These are phyloP conservation scores for Talaromyces wortmannii DNA, from an alignment of 495 filamentous ascomycete species.

Conservation along the genomic window DNA sequence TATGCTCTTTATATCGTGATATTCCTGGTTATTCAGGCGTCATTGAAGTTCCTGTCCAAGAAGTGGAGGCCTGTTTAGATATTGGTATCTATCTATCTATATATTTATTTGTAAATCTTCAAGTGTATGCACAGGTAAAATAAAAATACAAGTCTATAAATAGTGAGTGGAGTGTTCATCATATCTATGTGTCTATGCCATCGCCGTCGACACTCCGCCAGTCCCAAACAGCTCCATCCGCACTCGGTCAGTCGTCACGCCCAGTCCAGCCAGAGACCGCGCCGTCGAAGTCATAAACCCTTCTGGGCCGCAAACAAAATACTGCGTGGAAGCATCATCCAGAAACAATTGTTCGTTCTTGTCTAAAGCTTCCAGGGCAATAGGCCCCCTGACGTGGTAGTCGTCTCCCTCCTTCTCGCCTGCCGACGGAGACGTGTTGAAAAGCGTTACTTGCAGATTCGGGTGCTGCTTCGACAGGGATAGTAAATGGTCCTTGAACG, in stretches of 20 bases:
- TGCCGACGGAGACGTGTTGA: constrained; percentile 16
- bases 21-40: too few species aligned
- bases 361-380: not conserved
- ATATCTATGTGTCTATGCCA: not conserved
- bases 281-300: constrained; percentile 57
- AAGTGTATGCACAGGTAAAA: not conserved
- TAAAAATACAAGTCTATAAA: too few species aligned
- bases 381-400: constrained; percentile 1
- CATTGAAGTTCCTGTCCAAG: too few species aligned
- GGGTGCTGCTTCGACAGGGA: constrained; percentile 29
- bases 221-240: constrained; percentile 65
- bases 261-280: constrained; percentile 35
- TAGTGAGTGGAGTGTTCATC: not conserved
- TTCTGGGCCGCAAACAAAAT: constrained; percentile 64
- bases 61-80: too few species aligned
- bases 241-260: constrained; percentile 48
- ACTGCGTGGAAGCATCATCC: constrained; percentile 45
- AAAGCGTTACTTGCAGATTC: constrained; percentile 31
- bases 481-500: constrained; percentile 45
- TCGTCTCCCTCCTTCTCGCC: constrained; percentile 4
- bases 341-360: not conserved
- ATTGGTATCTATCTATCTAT: too few species aligned
- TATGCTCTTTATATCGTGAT: too few species aligned
- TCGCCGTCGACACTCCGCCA: constrained; percentile 25
- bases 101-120: too few species aligned